Base-by-base conservation (phyloP, 768 basidiomycete species). In the Piloderma croceum region DNA sequence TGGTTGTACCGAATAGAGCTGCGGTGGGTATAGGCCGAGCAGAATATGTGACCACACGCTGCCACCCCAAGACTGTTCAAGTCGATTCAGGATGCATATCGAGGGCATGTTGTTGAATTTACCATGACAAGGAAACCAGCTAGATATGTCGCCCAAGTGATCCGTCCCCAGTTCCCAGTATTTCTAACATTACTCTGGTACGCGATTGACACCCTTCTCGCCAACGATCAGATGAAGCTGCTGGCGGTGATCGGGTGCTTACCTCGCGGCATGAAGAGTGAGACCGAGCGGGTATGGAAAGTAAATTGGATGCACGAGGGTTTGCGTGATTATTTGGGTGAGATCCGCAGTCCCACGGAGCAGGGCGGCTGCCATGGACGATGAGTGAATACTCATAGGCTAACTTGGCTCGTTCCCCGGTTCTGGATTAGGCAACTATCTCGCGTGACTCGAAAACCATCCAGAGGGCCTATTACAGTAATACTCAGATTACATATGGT, bases 81-180 rank as follows among this genome's bases (percentile, higher is more conserved):
- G 18, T 35, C 10, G 10, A 11, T 35, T 10, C 24, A 31, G 37
- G 7, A 29, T 35, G 7, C 31, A 23, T 31, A 23, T 11, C 9
- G 25, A 13, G n/a, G 9, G 17, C 37, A 2, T 5, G 9, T 18
- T 37, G 15, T 11, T 20, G 24, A 6, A 38, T 61, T 24, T 31
- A 70, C 70, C 69, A 73, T 73, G 18, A 73, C 47, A 7, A 74
- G 58, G 46, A 67, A 76, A 6, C 74, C 73, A 10, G 54, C 53
- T 10, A 73, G 53, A 50, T 73, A 65, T 3, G 65, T 63, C 4
- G 63, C 64, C 70, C 71, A 73, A 7, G 68, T 62, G 7, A 67
- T 54, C n/a, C 46, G 38, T 17, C 41, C 24, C 10, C 38, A 25
- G 15, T 27, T 51, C 5, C 52, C 38, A 5, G 63, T 58, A 36